These are phyloP conservation scores for Ambispora gerdemannii DNA, from an alignment of 192 early-diverging fungal genomes.

Conservation along the genomic window DNA sequence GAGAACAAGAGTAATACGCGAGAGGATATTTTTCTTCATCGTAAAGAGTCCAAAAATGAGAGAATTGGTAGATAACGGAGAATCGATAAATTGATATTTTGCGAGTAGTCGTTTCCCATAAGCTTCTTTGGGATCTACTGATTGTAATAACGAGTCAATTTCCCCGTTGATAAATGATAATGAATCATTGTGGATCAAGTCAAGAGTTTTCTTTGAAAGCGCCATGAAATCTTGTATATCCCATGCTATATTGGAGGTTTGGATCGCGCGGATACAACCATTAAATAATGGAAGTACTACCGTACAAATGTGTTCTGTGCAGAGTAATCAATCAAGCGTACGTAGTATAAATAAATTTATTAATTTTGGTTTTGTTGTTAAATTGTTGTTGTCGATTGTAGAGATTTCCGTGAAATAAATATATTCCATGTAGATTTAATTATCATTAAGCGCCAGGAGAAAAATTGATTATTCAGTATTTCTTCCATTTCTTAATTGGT, in stretches of 20 bases:
- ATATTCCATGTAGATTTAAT: too few relatives aligned
- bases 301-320: constrained; percentile 48
- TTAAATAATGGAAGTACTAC: constrained; percentile 60
- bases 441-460: too few relatives aligned
- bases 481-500: too few relatives aligned
- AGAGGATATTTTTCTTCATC: constrained; percentile 53
- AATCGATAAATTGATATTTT: constrained; percentile 43
- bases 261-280: constrained; percentile 53
- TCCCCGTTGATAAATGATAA: constrained; percentile 45
- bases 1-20: constrained; percentile 40
- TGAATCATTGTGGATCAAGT: constrained; percentile 47
- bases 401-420: too few relatives aligned
- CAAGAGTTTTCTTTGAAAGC: constrained; percentile 46
- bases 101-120: constrained; percentile 51
- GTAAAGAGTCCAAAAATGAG: constrained; percentile 48
- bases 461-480: too few relatives aligned
- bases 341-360: too few relatives aligned
- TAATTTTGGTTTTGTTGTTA: too few relatives aligned
- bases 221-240: constrained; percentile 46
- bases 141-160: constrained; percentile 38
- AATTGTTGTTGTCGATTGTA: too few relatives aligned
- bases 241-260: constrained; percentile 45
- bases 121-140: constrained; percentile 32
- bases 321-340: too few relatives aligned
- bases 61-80: constrained; percentile 53